Conservation (phyloP, 2,329 filamentous ascomycete genomes). For the Cladosporium sp. region DNA sequence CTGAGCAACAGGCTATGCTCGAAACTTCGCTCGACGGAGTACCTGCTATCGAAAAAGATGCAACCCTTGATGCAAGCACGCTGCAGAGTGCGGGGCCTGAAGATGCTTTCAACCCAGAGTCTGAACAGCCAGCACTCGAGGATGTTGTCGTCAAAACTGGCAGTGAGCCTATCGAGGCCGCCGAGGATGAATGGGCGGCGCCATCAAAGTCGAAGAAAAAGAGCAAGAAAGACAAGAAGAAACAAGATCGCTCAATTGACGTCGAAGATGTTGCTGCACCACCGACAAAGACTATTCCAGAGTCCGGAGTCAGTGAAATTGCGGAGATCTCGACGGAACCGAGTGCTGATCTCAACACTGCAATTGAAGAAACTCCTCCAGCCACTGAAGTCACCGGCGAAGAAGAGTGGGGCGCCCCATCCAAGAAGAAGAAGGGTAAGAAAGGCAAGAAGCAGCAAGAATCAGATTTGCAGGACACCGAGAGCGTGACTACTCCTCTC, state of each 20-base stretch:
- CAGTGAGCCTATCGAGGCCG: slow-evolving; percentile 12
- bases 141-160: background rate
- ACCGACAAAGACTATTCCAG: background rate
- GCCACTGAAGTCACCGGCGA: background rate
- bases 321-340: background rate
- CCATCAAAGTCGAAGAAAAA: slow-evolving; percentile 26
- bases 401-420: slow-evolving; percentile 24
- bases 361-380: background rate
- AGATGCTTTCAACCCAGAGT: background rate
- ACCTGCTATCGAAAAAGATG: background rate
- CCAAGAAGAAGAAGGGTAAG: slow-evolving; percentile 33
- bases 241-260: slow-evolving; percentile 14
- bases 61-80: background rate
- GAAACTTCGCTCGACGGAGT: background rate
- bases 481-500: background rate
- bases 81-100: background rate
- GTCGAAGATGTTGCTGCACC: slow-evolving; percentile 11
- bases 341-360: too few species aligned
- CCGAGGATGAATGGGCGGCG: slow-evolving; percentile 1
- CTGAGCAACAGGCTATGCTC: background rate
- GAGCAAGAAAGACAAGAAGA: slow-evolving; percentile 32
- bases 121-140: background rate
- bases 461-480: background rate
- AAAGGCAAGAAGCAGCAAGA: slow-evolving; percentile 29
- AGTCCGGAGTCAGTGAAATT: background rate